Base-by-base conservation (phyloP, 2,329 filamentous ascomycete species). In the Xylaria sp. region DNA sequence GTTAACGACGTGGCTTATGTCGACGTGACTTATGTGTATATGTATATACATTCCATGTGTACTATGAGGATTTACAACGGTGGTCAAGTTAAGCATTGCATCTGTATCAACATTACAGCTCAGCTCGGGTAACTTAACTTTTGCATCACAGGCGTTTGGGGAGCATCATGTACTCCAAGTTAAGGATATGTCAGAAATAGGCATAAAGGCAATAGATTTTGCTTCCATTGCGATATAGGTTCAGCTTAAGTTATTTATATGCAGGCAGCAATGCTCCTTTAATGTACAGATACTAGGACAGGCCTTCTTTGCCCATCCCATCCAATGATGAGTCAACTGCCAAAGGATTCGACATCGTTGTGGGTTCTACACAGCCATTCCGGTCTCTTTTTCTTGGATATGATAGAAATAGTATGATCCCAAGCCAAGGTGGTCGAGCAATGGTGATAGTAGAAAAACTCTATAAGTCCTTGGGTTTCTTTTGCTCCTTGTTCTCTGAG, bases 401-500 rank as follows among this genome's bases (percentile, higher is more conserved):
- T 41, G 7, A 6, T 51, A 46, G 12, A 4, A 20, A 37, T 20
- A 8, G 9, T 55, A 15, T 3, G 37, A 34, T 55, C 28, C 15
- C 4, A 39, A 15, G 20, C 9, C 23, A 32, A 13, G 8, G 13
- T 37, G 28, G 13, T 61, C 3, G 12, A 32, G 13, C 63, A 48
- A 8, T 15, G n/a, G 18, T 23, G n/a, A 4, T 55, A 6, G 18
- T 34, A 55, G 32, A n/a, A 3, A 20, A 51, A 2, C 25, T 54
- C 50, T 68, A 72, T 6, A 41, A 9, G 59, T 55, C 50, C 37
- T 72, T 69, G 6, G 63, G 10, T 34, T 70, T 68, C 23, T 76
- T 68, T 23, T 76, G 76, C 39, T 74, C 70, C 63, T 78, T 77
- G 32, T 74, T 76, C 56, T 81, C 76, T 0, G 81, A 80, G 51